Evolutionary conservation across 331 rosid species (phyloP), one percentile per base, ranked within the genome.

Genomic region (Telfairia occidentalis): DNA sequence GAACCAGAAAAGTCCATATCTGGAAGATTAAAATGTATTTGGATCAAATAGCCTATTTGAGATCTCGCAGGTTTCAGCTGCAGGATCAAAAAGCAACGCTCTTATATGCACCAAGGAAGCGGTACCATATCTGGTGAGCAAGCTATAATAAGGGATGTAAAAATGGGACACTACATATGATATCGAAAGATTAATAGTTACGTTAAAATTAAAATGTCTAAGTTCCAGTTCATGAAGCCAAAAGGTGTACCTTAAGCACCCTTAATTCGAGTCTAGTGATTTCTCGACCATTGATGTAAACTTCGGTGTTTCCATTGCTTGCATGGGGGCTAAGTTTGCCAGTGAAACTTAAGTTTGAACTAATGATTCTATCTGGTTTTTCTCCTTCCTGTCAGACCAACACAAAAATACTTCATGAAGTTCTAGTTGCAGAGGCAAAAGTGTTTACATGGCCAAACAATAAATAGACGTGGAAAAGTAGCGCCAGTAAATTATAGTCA

Each of bases 241-340:
- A 73, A 61, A 63, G 72, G 70, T 85, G 74, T 77, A 90, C 99
- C 90, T 78, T 92, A 32, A 95, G 96, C 67, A 95, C 89, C 90
- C 93, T 95, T 83, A 90, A 78, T 84, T 95, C 99, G 58, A 92
- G 96, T 80, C 80, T 95, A 61, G 99, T 95, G 70, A 95, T 95
- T 86, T 95, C 96, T 78, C 99, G 90, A 54, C 99, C 99, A 59
- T 95, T 95, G 21, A 95, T 87, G 85, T 88, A 95, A 77, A 95
- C 99, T 84, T 89, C 90, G 5, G 97, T 92, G 82, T 90, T 95
- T 66, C 99, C 99, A 18, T 85, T 87, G 88, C 99, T 95, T 48
- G 99, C 96, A 81, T 84, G 80, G n/a, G 86, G 77, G 77, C 77
- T 75, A 78, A 95, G 99, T 78, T 92, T 95, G 49, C 96, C 97